Evolutionary conservation across 495 filamentous ascomycete species (phyloP).

Genomic region (Penicillium turbatum): DNA sequence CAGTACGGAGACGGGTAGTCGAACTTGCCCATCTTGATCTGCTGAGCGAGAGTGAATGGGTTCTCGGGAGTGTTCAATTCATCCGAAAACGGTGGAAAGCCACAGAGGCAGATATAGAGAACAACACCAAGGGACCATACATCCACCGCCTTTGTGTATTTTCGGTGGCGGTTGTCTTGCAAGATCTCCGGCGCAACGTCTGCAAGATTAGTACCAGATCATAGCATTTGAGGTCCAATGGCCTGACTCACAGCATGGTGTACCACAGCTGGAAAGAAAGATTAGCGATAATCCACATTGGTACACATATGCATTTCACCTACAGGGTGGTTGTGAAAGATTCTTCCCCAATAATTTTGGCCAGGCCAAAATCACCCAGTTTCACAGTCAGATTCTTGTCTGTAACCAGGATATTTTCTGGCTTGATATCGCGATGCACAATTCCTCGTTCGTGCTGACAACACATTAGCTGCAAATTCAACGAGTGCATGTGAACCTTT

Average conservation of each 20-base stretch:
- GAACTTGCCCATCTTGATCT: constrained; percentile 84
- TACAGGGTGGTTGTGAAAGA: constrained; percentile 94
- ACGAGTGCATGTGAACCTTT: neutral
- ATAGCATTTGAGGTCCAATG: neutral
- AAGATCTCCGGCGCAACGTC: constrained; percentile 97
- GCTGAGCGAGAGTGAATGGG: constrained; percentile 81
- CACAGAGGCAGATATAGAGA: constrained; percentile 98
- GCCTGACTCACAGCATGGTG: constrained; percentile 68
- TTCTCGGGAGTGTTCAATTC: constrained; percentile 75
- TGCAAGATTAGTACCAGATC: constrained; percentile 27
- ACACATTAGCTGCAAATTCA: constrained; percentile 28
- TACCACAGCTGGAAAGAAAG: constrained; percentile 63
- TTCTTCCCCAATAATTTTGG: constrained; percentile 98
- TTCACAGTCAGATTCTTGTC: constrained; percentile 85
- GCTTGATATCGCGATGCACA: constrained; percentile 97
- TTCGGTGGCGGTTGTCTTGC: constrained; percentile 67
- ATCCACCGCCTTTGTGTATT: constrained; percentile 93
- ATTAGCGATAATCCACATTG: constrained; percentile 8
- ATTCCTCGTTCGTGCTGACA: constrained; percentile 91
- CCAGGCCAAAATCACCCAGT: constrained; percentile 93
- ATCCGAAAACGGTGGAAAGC: constrained; percentile 95
- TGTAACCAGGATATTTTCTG: constrained; percentile 90
- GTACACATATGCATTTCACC: constrained; percentile 23
- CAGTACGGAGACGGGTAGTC: constrained; percentile 98
- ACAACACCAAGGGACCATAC: constrained; percentile 97